Evolutionary conservation across 352 stramenopile species (phyloP).

Genomic region (Pythium dissotocum): DNA sequence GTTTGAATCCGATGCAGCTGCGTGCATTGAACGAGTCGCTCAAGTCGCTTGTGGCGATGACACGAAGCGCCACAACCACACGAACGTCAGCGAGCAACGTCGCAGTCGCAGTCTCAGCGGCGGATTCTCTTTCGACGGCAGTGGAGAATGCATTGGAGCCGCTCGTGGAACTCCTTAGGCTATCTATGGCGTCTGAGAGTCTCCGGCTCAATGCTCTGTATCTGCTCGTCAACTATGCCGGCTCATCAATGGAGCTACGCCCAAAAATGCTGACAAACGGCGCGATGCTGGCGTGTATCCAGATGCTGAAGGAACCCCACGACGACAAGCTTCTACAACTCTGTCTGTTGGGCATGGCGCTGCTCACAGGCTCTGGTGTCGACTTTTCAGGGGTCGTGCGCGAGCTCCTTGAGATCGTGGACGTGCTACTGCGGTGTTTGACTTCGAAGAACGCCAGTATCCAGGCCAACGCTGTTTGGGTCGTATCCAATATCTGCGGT

Average conservation of each 20-base stretch:
- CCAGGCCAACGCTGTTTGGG: constrained; percentile 74
- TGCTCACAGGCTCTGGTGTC: constrained; percentile 43
- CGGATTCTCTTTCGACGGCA: constrained; percentile 29
- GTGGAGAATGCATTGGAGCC: constrained; percentile 45
- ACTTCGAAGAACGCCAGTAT: constrained; percentile 52
- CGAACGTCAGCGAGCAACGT: not conserved
- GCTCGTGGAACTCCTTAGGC: constrained; percentile 47
- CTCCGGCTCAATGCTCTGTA: constrained; percentile 61
- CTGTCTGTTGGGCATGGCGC: constrained; percentile 56
- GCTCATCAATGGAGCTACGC: constrained; percentile 40
- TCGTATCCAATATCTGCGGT: constrained; percentile 70
- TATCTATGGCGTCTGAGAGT: constrained; percentile 25
- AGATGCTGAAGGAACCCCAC: constrained; percentile 26
- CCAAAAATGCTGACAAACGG: constrained; percentile 43
- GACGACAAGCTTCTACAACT: constrained; percentile 71
- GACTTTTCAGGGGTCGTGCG: constrained; percentile 37
- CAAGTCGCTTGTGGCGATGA: constrained; percentile 55
- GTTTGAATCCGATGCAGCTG: constrained; percentile 17
- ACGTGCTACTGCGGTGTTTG: constrained; percentile 47
- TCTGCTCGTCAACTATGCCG: constrained; percentile 70
- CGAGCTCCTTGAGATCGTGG: constrained; percentile 39
- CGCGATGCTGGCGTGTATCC: constrained; percentile 42
- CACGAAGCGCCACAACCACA: constrained; percentile 10
- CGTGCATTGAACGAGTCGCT: constrained; percentile 43
- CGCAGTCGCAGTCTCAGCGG: constrained; percentile 13